Conservation (phyloP, 768 basidiomycete genomes). For the Auriscalpium microsporum region DNA sequence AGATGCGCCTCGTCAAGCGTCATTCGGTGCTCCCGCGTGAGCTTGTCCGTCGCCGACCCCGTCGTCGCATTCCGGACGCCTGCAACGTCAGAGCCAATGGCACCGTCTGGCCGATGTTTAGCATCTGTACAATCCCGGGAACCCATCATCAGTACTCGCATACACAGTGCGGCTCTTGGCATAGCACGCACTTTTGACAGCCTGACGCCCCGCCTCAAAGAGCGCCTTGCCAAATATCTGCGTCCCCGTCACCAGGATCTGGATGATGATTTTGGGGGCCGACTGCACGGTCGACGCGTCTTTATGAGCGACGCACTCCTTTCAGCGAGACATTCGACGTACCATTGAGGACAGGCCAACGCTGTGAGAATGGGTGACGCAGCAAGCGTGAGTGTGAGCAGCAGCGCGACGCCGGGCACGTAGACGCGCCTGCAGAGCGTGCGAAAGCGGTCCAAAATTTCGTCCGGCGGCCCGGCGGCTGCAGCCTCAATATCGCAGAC, state of each 20-base stretch:
- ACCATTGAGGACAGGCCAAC: not conserved
- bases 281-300: conserved; percentile 37
- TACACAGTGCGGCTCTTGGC: not conserved
- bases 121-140: conserved; percentile 49
- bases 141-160: not conserved
- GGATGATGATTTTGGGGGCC: conserved; percentile 68
- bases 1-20: conserved; percentile 91
- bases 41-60: conserved; percentile 66
- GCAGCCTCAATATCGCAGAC: not conserved
- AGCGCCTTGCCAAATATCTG: conserved; percentile 91
- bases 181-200: conserved; percentile 71
- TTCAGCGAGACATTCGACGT: too few relatives aligned
- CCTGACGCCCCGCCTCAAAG: conserved; percentile 83
- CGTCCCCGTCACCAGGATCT: conserved; percentile 68
- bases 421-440: not conserved
- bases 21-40: conserved; percentile 85
- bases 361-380: too few relatives aligned
- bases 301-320: too few relatives aligned
- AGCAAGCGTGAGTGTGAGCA: too few relatives aligned
- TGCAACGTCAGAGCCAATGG: conserved; percentile 56
- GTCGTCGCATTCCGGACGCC: conserved; percentile 71
- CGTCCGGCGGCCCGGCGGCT: not conserved
- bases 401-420: too few relatives aligned
- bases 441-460: not conserved
- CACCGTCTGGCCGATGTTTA: conserved; percentile 66